Evolutionary conservation across 148 eudicot genomes (phyloP).

Genomic region (Amaranthus cruentus): DNA sequence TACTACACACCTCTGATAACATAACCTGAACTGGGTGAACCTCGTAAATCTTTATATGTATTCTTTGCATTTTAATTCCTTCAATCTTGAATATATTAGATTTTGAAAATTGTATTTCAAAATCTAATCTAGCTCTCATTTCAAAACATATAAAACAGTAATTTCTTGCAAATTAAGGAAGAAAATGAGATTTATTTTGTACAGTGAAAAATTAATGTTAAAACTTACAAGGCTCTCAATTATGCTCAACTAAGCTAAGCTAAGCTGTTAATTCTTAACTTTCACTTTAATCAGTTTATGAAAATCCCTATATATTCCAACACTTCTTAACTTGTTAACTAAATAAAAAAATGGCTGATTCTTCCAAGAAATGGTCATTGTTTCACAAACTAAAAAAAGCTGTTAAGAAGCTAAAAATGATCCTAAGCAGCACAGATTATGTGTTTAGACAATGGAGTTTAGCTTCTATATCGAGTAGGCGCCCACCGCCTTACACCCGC

Average conservation of each 20-base stretch:
- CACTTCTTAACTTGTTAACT: conserved; percentile 8
- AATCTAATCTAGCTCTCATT: no score
- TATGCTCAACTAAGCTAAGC: not conserved
- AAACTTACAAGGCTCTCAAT: conserved; percentile 22
- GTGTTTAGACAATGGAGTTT: conserved; percentile 19
- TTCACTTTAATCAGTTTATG: conserved; percentile 24
- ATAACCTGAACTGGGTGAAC: no score
- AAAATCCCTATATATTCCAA: conserved; percentile 11
- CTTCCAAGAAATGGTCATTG: conserved; percentile 19
- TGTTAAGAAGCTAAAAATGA: conserved; percentile 22
- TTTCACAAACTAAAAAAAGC: conserved; percentile 24
- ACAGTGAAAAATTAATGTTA: not conserved
- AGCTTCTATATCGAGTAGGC: conserved; percentile 15
- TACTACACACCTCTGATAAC: no score
- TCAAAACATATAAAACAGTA: not conserved
- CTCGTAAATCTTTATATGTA: no score
- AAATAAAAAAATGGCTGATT: not conserved
- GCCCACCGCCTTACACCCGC: conserved; percentile 10
- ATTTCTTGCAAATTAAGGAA: not conserved
- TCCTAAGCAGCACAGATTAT: conserved; percentile 12
- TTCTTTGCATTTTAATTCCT: no score
- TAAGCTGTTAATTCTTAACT: conserved; percentile 15
- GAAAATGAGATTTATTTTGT: not conserved
- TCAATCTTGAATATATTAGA: no score
- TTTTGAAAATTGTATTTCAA: no score